Evolutionary conservation across 805 yeast genomes (phyloP).

Genomic region (Soucietia sequanensis): DNA sequence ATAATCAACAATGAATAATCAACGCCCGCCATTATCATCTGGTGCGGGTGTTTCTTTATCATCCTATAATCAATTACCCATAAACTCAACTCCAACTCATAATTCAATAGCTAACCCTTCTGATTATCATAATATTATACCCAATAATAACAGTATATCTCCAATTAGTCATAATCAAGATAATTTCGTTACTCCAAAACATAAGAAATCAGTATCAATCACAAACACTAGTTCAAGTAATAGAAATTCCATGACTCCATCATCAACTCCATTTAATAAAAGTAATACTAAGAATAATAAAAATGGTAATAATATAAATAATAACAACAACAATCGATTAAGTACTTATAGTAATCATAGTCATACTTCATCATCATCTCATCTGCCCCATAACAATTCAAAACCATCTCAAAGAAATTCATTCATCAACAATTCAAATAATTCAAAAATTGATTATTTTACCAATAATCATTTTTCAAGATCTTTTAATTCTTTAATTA

Average conservation of each 20-base stretch:
- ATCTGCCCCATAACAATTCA: no score
- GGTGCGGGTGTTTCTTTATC: constrained; percentile 14
- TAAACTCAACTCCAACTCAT: constrained; percentile 5
- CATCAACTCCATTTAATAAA: neutral
- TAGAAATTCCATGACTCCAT: neutral
- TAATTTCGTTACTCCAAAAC: no score
- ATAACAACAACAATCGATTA: neutral
- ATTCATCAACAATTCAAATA: constrained; percentile 2
- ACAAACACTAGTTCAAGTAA: no score
- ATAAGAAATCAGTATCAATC: neutral
- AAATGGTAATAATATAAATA: neutral
- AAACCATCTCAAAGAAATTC: neutral
- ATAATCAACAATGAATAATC: constrained; percentile 11
- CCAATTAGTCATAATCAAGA: no score
- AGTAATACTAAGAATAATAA: no score
- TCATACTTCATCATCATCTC: no score
- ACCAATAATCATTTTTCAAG: constrained; percentile 40
- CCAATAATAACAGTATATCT: no score
- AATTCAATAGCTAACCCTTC: no score
- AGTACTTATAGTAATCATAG: no score
- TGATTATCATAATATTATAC: no score
- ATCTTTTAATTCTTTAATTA: constrained; percentile 41
- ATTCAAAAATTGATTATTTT: constrained; percentile 26
- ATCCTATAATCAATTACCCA: constrained; percentile 5
- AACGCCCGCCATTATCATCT: constrained; percentile 25